Evolutionary conservation across 2,329 filamentous ascomycete species (phyloP).

Genomic region (Trichophyton benhamiae): DNA sequence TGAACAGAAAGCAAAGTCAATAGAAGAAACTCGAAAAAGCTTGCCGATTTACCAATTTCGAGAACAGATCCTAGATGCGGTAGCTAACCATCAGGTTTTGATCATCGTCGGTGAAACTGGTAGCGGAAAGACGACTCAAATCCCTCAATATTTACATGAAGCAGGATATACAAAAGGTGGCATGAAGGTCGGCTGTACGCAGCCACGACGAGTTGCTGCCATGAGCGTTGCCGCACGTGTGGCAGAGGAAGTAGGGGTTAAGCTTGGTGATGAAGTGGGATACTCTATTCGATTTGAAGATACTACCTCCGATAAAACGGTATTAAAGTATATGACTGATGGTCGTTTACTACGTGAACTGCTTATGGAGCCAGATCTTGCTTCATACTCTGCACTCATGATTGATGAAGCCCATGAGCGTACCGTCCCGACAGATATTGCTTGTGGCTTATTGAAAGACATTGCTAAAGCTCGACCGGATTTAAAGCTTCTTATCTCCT

Average conservation of each 20-base stretch:
- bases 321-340: slow-evolving; percentile 94
- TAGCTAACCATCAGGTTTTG: slow-evolving; percentile 74
- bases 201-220: slow-evolving; percentile 86
- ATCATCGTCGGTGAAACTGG: slow-evolving; percentile 94
- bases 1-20: slow-evolving; percentile 74
- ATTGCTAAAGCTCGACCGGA: slow-evolving; percentile 71
- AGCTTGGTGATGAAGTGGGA: slow-evolving; percentile 82
- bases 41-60: slow-evolving; percentile 82
- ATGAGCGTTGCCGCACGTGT: slow-evolving; percentile 98
- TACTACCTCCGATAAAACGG: slow-evolving; percentile 76
- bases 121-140: slow-evolving; percentile 87
- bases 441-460: slow-evolving; percentile 80
- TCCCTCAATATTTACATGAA: slow-evolving; percentile 88
- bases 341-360: slow-evolving; percentile 88
- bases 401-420: slow-evolving; percentile 97
- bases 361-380: slow-evolving; percentile 73
- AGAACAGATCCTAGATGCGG: slow-evolving; percentile 71
- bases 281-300: slow-evolving; percentile 95
- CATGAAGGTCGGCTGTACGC: slow-evolving; percentile 81
- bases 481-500: slow-evolving; percentile 81
- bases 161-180: slow-evolving; percentile 76
- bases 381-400: slow-evolving; percentile 77
- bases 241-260: slow-evolving; percentile 82
- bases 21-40: slow-evolving; percentile 82
- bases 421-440: slow-evolving; percentile 79